Evolutionary conservation across 345 rosid genomes (phyloP).

Genomic region (Arabis hirsuta): DNA sequence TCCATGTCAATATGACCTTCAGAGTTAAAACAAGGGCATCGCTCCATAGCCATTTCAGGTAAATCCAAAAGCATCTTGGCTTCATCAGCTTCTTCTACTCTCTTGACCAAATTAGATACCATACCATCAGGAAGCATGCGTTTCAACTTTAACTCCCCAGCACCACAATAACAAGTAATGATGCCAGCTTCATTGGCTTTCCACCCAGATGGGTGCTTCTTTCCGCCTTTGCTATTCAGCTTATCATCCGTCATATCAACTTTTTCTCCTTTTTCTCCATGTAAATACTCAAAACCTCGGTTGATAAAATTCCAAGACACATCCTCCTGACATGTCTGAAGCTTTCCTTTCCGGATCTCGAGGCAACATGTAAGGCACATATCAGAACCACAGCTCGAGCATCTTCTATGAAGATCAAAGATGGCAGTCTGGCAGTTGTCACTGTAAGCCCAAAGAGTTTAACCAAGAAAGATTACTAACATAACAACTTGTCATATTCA

Average conservation of each 20-base stretch:
- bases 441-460: constrained; percentile 42
- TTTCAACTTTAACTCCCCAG: constrained; percentile 47
- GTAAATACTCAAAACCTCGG: constrained; percentile 45
- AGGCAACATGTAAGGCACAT: constrained; percentile 63
- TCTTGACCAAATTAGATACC: constrained; percentile 50
- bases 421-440: constrained; percentile 67
- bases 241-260: neutral
- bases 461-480: constrained; percentile 5
- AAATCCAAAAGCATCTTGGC: constrained; percentile 7
- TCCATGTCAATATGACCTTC: constrained; percentile 41
- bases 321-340: constrained; percentile 46
- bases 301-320: constrained; percentile 37
- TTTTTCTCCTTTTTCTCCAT: constrained; percentile 46
- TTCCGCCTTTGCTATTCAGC: constrained; percentile 21
- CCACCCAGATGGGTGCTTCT: constrained; percentile 46
- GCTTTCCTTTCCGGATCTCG: constrained; percentile 59
- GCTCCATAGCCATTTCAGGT: constrained; percentile 20
- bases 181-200: constrained; percentile 57
- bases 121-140: constrained; percentile 46
- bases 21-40: constrained; percentile 56
- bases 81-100: constrained; percentile 45
- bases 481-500: neutral
- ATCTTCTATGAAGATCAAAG: constrained; percentile 60
- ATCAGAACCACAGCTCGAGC: constrained; percentile 55
- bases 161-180: constrained; percentile 64